phyloP scores from a whole-genome alignment of 1,139 yeast species.

The Yamadazyma dushanensis region DNA sequence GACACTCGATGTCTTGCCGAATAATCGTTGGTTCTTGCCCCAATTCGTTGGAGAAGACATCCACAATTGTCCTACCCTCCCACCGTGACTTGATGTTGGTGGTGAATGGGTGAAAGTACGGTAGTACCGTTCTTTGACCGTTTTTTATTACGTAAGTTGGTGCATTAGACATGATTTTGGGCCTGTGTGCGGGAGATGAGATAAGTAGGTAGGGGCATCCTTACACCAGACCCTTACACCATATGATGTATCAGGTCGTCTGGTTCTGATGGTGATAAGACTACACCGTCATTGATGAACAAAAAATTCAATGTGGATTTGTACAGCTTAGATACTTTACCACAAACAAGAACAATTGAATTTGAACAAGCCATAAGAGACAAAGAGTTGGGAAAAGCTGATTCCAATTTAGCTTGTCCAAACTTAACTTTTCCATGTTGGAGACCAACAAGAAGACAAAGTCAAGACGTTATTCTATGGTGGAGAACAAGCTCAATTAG shows the following conservation, averaged over 20 bases:
- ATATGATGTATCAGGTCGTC: no score
- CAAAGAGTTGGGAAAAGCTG: constrained; percentile 51
- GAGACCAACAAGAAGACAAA: constrained; percentile 27
- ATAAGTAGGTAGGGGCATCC: no score
- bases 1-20: constrained; percentile 22
- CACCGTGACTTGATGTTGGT: constrained; percentile 52
- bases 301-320: constrained; percentile 70
- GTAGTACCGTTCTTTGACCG: constrained; percentile 46
- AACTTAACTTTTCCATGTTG: constrained; percentile 73
- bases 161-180: no score
- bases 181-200: neutral
- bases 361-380: constrained; percentile 57
- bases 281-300: constrained; percentile 45
- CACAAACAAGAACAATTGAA: constrained; percentile 74
- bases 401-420: constrained; percentile 66
- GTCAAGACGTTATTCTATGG: constrained; percentile 58
- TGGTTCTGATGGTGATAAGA: constrained; percentile 28
- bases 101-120: constrained; percentile 40
- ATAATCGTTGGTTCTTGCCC: constrained; percentile 33
- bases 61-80: constrained; percentile 43
- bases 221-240: constrained; percentile 1
- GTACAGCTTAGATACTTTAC: constrained; percentile 62
- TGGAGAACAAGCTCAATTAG: constrained; percentile 79
- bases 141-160: constrained; percentile 27
- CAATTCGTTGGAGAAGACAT: constrained; percentile 46